phyloP scores from a whole-genome alignment of 2,329 filamentous ascomycete genomes.

The Botryosphaeria dothidea region DNA sequence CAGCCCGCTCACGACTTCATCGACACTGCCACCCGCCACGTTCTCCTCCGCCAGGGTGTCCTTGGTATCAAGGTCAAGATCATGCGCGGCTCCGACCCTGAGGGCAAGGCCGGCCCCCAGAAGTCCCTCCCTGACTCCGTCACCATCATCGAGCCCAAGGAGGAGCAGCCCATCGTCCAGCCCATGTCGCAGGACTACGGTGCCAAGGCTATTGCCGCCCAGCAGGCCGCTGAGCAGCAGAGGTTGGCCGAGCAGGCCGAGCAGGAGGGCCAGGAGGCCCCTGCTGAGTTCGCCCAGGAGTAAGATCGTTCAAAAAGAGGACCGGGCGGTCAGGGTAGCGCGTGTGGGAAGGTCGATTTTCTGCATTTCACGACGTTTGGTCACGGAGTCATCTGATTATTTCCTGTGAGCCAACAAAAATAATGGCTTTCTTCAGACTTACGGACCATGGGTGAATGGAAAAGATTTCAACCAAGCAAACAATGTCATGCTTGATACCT shows the following conservation, averaged over 20 bases:
- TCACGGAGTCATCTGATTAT: constrained; percentile 20
- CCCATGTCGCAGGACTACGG: constrained; percentile 99
- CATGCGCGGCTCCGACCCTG: constrained; percentile 99
- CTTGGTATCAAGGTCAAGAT: constrained; percentile 99
- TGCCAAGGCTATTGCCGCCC: constrained; percentile 76
- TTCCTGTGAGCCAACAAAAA: constrained; percentile 19
- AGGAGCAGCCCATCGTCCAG: constrained; percentile 93
- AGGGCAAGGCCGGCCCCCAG: constrained; percentile 97
- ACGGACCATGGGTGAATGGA: constrained; percentile 19
- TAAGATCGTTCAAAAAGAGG: constrained; percentile 11
- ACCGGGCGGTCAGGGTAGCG: constrained; percentile 14
- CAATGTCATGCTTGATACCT: background rate
- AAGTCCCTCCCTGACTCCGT: constrained; percentile 98
- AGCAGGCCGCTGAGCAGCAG: constrained; percentile 66
- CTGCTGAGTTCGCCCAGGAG: constrained; percentile 19
- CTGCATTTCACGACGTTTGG: constrained; percentile 21
- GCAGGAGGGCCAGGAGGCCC: constrained; percentile 42
- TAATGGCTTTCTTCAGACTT: constrained; percentile 19
- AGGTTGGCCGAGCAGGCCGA: constrained; percentile 61
- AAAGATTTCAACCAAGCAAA: constrained; percentile 18
- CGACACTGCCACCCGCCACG: constrained; percentile 96
- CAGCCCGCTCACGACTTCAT: constrained; percentile 99
- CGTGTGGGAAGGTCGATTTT: constrained; percentile 17
- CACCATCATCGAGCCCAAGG: constrained; percentile 99
- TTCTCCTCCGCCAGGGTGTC: constrained; percentile 99